Evolutionary conservation across 2,329 filamentous ascomycete genomes (phyloP), one percentile per base, ranked within the genome.

Genomic region (Sclerotiophoma versabilis): DNA sequence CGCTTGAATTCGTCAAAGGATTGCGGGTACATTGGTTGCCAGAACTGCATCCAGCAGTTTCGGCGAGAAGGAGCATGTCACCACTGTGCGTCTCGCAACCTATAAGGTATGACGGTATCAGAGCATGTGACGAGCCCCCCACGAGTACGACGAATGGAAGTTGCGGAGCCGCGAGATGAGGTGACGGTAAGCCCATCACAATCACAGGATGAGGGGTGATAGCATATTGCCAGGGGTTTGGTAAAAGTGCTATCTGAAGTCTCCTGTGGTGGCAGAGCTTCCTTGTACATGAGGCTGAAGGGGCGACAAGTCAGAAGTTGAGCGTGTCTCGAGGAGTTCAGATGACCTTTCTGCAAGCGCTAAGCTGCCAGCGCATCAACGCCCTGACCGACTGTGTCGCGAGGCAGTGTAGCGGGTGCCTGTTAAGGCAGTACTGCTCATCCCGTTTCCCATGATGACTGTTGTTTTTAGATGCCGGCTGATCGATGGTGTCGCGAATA

Each of bases 301-400:
- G 62, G 56, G 60, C 59, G 66, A 61, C 62, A 64, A 66, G 63
- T 66, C 58, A 69, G 60, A 62, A 41, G 29, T 41, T 45, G 34
- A 54, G 45, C 34, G 33, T 49, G 45, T 49, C 29, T 56, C 49
- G 48, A 51, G 43, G 62, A 63, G 61, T 65, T 63, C 72, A 74
- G 72, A 74, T 73, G 72, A 74, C 71, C 62, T 55, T 26, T 50
- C 51, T 65, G 71, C 67, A 70, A 58, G 65, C 70, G 70, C 70
- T 72, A 73, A 68, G 33, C 26, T 72, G 72, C 69, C 72, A 75
- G 58, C 72, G 72, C 72, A 75, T 73, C 69, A 56, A 64, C 61
- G 64, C 63, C 61, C 68, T 71, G 62, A 71, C 70, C 69, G 66
- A 66, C 59, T 54, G 56, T 58, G 62, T 62, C 64, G 65, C 66